A percentile compares a stretch with the other conserved stretches of the same genome.
phyloP scores from a whole-genome alignment of 352 stramenopile species.

The Pythium oligandrum region DNA sequence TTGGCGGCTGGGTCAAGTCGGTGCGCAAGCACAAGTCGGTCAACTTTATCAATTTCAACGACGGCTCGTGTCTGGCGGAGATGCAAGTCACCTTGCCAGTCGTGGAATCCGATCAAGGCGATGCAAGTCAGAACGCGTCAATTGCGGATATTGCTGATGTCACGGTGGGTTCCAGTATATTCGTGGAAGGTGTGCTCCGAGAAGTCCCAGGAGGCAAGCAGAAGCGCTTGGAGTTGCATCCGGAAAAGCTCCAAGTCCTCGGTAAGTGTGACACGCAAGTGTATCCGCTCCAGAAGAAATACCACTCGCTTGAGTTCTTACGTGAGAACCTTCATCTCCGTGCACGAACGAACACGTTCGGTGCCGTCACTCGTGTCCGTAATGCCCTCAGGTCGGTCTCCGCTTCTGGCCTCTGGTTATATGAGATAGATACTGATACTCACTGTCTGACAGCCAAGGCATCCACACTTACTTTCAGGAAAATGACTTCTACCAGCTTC shows the following conservation, averaged over 20 bases:
- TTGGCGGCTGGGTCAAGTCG: conserved; percentile 93
- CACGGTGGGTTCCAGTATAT: conserved; percentile 91
- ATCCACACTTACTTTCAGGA: conserved; percentile 74
- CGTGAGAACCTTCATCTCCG: conserved; percentile 95
- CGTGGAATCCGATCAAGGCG: conserved; percentile 7
- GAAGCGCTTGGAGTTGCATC: conserved; percentile 91
- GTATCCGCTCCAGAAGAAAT: conserved; percentile 99
- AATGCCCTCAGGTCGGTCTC: conserved; percentile 80
- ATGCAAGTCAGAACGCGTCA: no score
- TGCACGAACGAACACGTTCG: conserved; percentile 96
- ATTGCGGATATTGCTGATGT: conserved; percentile 79
- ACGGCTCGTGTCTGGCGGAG: conserved; percentile 90
- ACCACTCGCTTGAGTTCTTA: conserved; percentile 97
- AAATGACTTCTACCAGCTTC: conserved; percentile 71
- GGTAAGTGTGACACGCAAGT: conserved; percentile 88
- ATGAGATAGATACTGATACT: background rate
- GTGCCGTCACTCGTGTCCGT: conserved; percentile 92
- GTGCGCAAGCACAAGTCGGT: conserved; percentile 96
- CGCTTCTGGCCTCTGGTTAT: background rate
- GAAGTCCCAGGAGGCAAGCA: conserved; percentile 86
- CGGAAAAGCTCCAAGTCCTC: conserved; percentile 78
- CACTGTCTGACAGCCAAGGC: conserved; percentile 34
- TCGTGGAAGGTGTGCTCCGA: conserved; percentile 87
- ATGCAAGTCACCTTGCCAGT: conserved; percentile 89
- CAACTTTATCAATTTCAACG: conserved; percentile 96